Base-by-base conservation (phyloP, 352 stramenopile species). In the Phytophthora quininea region DNA sequence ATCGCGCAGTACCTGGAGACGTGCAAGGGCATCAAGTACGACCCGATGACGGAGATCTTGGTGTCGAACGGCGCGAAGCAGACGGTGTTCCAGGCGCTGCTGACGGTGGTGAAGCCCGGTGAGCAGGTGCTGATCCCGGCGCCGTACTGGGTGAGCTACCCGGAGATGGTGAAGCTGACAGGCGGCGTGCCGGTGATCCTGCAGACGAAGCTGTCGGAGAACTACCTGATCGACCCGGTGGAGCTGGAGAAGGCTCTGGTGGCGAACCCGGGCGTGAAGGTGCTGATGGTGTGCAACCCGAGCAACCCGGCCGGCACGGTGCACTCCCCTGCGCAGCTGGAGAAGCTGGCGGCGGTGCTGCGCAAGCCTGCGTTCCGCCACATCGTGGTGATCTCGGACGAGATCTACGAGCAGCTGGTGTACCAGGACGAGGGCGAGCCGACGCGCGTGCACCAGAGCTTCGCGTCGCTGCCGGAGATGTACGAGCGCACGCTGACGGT, bases 1-100 rank as follows among this genome's bases (percentile, higher is more conserved):
- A 98, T 99, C 64, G 82, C 86, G 11, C 59, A 84, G 19, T 97
- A 99, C 83, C 77, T 99, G 19, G 72, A 92, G 54, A 69, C 70
- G 57, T 88, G 93, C 71, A 99, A 99, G 79, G 87, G 86, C 45
- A 57, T 98, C 29, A 76, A 86, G 30, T 99, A 99, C 77, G 75
- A 95, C 56, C 79, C 93, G 11, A 50, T 81, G 57, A 91, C 76
- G 32, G 90, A 99, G 75, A 98, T 99, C 63, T 71, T 99, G 27
- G 93, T 99, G 9, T 97, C 89, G 45, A 99, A 99, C 80, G 96
- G 97, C 60, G 97, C 95, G 11, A 99, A 99, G 73, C 97, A 98
- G 70, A 89, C 77, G 38, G 91, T 98, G 7, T 99, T 95, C 76
- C 92, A 99, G 77, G 91, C 90, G 35, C 74, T 99, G 7, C 69